Conservation (phyloP, 495 filamentous ascomycete species). For the Penicillium bovifimosum region DNA sequence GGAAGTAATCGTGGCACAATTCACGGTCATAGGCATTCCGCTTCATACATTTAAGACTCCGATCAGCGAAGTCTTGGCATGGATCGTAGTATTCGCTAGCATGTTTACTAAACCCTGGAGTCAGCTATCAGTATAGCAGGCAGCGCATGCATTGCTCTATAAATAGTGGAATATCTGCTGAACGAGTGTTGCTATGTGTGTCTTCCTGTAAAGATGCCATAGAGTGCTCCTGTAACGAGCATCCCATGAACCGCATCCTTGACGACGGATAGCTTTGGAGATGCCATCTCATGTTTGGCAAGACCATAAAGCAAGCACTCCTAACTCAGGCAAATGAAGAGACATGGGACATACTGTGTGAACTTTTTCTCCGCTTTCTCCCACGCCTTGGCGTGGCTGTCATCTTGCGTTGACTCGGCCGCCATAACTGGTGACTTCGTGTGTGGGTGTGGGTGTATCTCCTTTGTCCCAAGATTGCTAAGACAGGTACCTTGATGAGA, state of each 20-base stretch:
- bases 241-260: not conserved
- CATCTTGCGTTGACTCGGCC: conserved; percentile 13
- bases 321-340: not conserved
- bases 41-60: conserved; percentile 78
- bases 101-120: conserved; percentile 55
- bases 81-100: conserved; percentile 87
- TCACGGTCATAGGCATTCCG: conserved; percentile 77
- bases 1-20: conserved; percentile 92
- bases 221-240: not conserved
- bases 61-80: conserved; percentile 87
- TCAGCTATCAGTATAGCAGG: conserved; percentile 9
- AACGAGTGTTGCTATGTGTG: not conserved
- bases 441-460: no score
- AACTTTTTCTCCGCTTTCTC: conserved; percentile 37
- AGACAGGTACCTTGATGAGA: not conserved
- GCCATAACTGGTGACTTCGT: conserved; percentile 10
- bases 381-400: conserved; percentile 30
- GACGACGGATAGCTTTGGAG: not conserved
- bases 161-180: not conserved
- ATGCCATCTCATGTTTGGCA: not conserved
- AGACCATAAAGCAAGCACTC: not conserved
- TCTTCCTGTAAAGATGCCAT: not conserved
- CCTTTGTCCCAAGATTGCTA: not conserved
- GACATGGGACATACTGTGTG: conserved; percentile 29
- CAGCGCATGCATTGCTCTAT: not conserved